Evolutionary conservation across 495 filamentous ascomycete genomes (phyloP), one percentile per base, ranked within the genome.

Genomic region (Penicillium cosmopolitanum): DNA sequence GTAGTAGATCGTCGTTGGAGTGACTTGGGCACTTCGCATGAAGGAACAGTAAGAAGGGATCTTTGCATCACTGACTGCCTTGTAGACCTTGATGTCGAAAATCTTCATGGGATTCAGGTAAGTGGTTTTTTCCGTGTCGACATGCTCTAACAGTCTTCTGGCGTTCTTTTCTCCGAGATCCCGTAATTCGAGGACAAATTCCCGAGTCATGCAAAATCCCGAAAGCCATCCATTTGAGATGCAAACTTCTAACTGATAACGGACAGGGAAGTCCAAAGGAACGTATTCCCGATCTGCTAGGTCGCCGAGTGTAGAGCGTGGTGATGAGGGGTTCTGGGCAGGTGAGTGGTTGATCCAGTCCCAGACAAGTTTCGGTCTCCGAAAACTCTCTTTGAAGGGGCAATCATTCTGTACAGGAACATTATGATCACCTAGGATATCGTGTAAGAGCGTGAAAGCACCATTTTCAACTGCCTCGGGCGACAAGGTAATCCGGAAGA

Each of bases 191-290:
- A 78, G 60, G 16, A 93, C 72, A 60, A 96, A 97, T 9, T 83
- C 76, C 5, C 73, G 66, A 6, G 74, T 81, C 53, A 97, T 81
- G 51, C 86, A 90, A 67, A 88, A 83, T 71, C 96, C 93, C 52
- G 87, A 88, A n/a, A 98, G 74, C n/a, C 82, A 76, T 1, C 87
- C 85, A 19, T 90, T 82, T 0, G 93, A 96, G 9, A 98, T 80
- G 68, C 94, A 97, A 0, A 91, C 93, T 71, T 98, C 93, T 0
- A 98, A 82, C 71, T 96, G 94, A 66, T 98, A 98, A 9, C 91
- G 85, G 2, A 94, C 84, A 1, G 85, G 69, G 50, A 93, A 97
- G 0, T 85, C 77, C 4, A 98, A 78, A 21, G 75, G 58, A 2
- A 79, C 54, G 55, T 72, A 73, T 0, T 72, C 66, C 4, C 78